Evolutionary conservation across 345 rosid species (phyloP).

Genomic region (Bruguiera sexangula): DNA sequence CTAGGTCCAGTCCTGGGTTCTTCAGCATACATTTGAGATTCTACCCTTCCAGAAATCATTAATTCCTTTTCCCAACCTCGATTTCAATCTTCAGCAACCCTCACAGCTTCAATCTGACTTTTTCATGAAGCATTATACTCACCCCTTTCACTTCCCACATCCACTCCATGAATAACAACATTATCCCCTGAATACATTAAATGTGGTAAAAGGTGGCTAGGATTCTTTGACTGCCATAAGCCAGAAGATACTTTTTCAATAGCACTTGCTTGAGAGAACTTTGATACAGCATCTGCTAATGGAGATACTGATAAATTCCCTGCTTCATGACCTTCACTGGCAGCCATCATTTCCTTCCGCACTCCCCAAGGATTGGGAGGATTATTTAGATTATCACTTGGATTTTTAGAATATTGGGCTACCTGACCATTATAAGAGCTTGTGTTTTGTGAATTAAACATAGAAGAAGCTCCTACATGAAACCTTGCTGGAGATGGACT

Average conservation of each 20-base stretch:
- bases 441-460: not conserved
- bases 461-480: not conserved
- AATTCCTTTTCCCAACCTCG: slow-evolving; percentile 8
- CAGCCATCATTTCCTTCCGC: slow-evolving; percentile 12
- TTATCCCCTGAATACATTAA: slow-evolving; percentile 12
- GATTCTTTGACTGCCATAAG: slow-evolving; percentile 28
- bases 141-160: slow-evolving; percentile 8
- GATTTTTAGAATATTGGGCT: slow-evolving; percentile 1
- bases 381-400: slow-evolving; percentile 2
- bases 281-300: slow-evolving; percentile 11
- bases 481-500: slow-evolving; percentile 5
- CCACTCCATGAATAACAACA: not conserved
- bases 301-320: not conserved
- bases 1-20: slow-evolving; percentile 3
- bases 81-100: slow-evolving; percentile 10
- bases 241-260: slow-evolving; percentile 27
- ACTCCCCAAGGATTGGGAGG: slow-evolving; percentile 21
- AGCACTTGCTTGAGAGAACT: slow-evolving; percentile 27
- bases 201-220: slow-evolving; percentile 20
- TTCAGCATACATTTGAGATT: slow-evolving; percentile 9
- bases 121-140: slow-evolving; percentile 1
- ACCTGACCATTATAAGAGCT: slow-evolving; percentile 1
- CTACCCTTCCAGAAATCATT: not conserved
- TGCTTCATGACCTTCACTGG: slow-evolving; percentile 2
- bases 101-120: slow-evolving; percentile 10